Evolutionary conservation across 2,329 filamentous ascomycete genomes (phyloP).

Genomic region (Fusarium brachygibbosum): DNA sequence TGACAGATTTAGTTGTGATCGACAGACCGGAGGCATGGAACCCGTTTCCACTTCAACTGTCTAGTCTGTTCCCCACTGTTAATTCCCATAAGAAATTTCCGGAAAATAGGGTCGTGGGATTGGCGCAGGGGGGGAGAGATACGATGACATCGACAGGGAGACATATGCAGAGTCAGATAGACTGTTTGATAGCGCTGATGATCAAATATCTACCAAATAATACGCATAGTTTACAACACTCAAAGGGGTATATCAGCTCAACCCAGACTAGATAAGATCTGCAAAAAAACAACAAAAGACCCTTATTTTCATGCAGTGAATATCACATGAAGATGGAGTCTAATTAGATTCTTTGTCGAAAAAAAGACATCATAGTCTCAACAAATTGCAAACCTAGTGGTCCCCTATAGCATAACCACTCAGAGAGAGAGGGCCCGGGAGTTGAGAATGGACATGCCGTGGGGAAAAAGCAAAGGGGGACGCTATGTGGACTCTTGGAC

Average conservation of each 20-base stretch:
- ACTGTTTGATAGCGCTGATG: background rate
- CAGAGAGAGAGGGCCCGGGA: background rate
- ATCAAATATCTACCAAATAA: background rate
- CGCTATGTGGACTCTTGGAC: background rate
- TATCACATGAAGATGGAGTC: background rate
- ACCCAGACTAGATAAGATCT: background rate
- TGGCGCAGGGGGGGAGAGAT: conserved; percentile 2
- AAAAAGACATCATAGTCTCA: background rate
- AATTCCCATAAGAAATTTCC: background rate
- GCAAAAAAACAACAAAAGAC: background rate
- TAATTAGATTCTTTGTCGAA: background rate
- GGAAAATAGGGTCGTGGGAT: background rate
- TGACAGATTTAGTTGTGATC: conserved; percentile 3
- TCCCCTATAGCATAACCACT: background rate
- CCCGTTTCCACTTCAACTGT: background rate
- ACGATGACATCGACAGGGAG: background rate
- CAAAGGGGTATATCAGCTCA: background rate
- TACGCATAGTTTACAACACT: too few relatives aligned
- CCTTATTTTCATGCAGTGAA: background rate
- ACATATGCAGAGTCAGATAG: conserved; percentile 6
- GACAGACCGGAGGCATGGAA: background rate
- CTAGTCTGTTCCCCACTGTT: background rate
- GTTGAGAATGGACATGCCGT: background rate
- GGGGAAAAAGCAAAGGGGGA: background rate
- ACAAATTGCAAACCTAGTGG: background rate